phyloP scores from a whole-genome alignment of 2,329 filamentous ascomycete genomes.

The Xylaria sp. region DNA sequence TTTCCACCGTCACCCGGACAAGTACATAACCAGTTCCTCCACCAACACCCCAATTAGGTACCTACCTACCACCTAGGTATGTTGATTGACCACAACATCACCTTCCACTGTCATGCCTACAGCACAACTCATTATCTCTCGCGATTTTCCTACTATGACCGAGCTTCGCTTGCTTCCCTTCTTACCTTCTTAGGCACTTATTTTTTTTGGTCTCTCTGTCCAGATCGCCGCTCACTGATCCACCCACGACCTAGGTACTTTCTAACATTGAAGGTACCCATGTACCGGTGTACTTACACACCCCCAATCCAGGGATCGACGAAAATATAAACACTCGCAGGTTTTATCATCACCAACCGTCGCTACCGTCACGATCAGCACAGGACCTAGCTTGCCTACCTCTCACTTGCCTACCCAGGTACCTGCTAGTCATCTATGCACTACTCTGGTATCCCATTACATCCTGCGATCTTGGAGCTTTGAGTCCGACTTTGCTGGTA shows the following conservation, averaged over 20 bases:
- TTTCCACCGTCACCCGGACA: slow-evolving; percentile 1
- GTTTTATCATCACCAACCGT: slow-evolving; percentile 5
- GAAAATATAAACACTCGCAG: slow-evolving; percentile 19
- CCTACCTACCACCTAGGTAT: background rate
- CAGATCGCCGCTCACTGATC: slow-evolving; percentile 4
- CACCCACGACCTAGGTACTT: background rate
- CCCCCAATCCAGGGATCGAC: slow-evolving; percentile 4
- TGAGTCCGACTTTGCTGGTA: background rate
- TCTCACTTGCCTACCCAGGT: background rate
- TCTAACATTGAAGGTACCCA: background rate
- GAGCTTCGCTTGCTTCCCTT: background rate
- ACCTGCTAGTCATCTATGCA: background rate
- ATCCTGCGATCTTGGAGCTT: background rate
- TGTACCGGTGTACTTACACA: background rate
- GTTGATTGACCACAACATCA: background rate
- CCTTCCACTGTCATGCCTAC: background rate
- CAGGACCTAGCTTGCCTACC: background rate
- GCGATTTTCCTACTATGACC: slow-evolving; percentile 1
- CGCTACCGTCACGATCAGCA: background rate
- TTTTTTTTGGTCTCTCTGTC: background rate
- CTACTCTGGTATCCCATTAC: background rate
- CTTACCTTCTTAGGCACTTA: background rate
- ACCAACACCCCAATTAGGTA: slow-evolving; percentile 18
- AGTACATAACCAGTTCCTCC: slow-evolving; percentile 18
- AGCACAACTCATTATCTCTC: background rate